These are phyloP conservation scores for Dalbergia cochinchinensis DNA, from an alignment of 306 rosid species.

Conservation along the genomic window DNA sequence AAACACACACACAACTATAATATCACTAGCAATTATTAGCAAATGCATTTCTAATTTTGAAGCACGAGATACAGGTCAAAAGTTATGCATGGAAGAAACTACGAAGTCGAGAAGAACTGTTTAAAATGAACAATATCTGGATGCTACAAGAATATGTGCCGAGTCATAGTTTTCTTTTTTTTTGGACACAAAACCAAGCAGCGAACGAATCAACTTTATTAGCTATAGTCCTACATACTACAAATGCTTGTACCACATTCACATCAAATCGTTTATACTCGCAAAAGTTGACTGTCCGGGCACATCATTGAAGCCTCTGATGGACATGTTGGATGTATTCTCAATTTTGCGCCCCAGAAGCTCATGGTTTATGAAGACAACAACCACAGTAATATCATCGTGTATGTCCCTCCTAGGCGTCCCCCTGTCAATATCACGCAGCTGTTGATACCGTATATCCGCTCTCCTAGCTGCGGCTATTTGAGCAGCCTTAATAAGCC, in stretches of 20 bases:
- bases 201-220: conserved; percentile 43
- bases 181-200: conserved; percentile 46
- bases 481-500: conserved; percentile 61
- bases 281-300: conserved; percentile 61
- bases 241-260: conserved; percentile 42
- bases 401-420: conserved; percentile 57
- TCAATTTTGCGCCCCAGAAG: conserved; percentile 43
- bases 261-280: background rate
- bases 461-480: conserved; percentile 58
- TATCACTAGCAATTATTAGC: too few species aligned
- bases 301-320: conserved; percentile 57
- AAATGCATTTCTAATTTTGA: background rate
- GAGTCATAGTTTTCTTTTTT: conserved; percentile 26
- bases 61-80: background rate
- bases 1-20: too few species aligned
- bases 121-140: conserved; percentile 40
- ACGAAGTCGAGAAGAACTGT: conserved; percentile 34
- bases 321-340: conserved; percentile 50
- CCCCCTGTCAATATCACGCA: conserved; percentile 54
- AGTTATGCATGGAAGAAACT: conserved; percentile 25
- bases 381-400: conserved; percentile 76
- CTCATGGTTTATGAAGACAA: conserved; percentile 67
- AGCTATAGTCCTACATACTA: conserved; percentile 11
- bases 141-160: conserved; percentile 49
- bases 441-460: conserved; percentile 51